A percentile compares a stretch with the other conserved stretches of the same genome.
Conservation (phyloP, 208 protist species). For the Novymonas esmeraldas region DNA sequence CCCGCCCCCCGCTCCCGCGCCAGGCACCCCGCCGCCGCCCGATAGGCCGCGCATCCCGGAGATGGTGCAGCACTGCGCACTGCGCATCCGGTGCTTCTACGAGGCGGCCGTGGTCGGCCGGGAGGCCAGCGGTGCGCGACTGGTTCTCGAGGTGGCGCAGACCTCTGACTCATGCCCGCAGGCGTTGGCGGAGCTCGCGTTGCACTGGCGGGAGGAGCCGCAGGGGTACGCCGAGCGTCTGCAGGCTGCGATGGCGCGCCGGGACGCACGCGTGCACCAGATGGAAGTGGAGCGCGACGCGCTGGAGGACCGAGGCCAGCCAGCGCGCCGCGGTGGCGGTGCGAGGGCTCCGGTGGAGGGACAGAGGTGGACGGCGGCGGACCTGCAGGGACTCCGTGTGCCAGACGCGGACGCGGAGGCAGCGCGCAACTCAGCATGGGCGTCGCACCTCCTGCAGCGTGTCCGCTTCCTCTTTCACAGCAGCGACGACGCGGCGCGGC, state of each 20-base stretch:
- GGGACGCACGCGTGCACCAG: constrained; percentile 16
- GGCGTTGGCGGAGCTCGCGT: constrained; percentile 26
- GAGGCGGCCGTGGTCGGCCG: background rate
- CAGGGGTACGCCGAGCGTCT: constrained; percentile 24
- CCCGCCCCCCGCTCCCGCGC: constrained; percentile 11
- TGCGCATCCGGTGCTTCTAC: constrained; percentile 29
- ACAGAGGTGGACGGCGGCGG: background rate
- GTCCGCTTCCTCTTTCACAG: constrained; percentile 32
- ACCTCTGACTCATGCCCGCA: constrained; percentile 24
- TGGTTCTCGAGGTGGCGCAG: constrained; percentile 30
- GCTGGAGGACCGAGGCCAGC: constrained; percentile 25
- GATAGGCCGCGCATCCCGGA: constrained; percentile 12
- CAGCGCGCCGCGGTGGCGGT: background rate
- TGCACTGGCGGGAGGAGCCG: constrained; percentile 31
- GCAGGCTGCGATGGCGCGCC: constrained; percentile 4
- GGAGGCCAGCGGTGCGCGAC: too few species aligned
- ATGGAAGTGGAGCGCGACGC: constrained; percentile 15
- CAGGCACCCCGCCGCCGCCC: background rate
- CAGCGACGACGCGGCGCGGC: constrained; percentile 21
- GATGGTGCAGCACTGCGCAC: constrained; percentile 21
- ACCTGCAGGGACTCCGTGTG: constrained; percentile 22
- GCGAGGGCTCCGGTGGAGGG: background rate
- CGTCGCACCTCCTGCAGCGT: constrained; percentile 25
- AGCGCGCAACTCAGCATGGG: constrained; percentile 8
- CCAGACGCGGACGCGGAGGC: constrained; percentile 9